These are phyloP conservation scores for Daedaleopsis sinensis DNA, from an alignment of 768 basidiomycete genomes.

Conservation along the genomic window DNA sequence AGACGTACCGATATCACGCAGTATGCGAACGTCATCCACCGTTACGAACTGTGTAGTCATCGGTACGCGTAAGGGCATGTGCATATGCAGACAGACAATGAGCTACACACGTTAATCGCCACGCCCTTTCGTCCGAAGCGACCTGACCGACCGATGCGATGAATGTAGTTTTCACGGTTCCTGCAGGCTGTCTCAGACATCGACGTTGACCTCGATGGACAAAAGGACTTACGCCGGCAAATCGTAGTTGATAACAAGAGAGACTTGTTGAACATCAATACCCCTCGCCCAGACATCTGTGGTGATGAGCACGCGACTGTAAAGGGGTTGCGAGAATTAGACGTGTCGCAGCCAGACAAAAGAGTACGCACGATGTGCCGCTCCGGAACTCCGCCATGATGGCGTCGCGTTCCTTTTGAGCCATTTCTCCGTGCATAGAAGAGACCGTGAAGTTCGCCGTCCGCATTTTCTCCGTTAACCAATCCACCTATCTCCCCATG, in stretches of 20 bases:
- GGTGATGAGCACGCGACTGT: conserved; percentile 89
- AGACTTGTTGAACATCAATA: conserved; percentile 98
- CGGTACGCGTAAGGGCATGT: neutral
- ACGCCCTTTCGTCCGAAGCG: conserved; percentile 99
- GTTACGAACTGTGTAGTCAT: conserved; percentile 72
- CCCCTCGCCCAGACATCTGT: conserved; percentile 98
- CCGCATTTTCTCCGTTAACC: conserved; percentile 98
- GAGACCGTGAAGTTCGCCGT: conserved; percentile 99
- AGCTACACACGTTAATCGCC: conserved; percentile 86
- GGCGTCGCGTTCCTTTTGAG: conserved; percentile 91
- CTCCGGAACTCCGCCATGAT: conserved; percentile 97
- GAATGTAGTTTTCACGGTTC: conserved; percentile 99
- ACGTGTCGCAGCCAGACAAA: neutral
- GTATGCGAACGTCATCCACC: conserved; percentile 93
- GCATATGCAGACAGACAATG: neutral
- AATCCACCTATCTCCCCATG: conserved; percentile 70
- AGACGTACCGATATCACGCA: conserved; percentile 90
- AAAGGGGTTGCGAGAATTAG: conserved; percentile 10
- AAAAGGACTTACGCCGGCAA: conserved; percentile 76
- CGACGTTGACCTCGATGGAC: conserved; percentile 4
- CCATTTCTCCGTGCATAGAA: conserved; percentile 96
- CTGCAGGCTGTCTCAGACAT: conserved; percentile 38
- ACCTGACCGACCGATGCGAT: conserved; percentile 98
- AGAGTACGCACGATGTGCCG: conserved; percentile 76
- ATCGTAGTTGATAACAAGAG: conserved; percentile 96